These are phyloP conservation scores for Wilcoxina mikolae DNA, from an alignment of 495 filamentous ascomycete genomes.

Conservation along the genomic window DNA sequence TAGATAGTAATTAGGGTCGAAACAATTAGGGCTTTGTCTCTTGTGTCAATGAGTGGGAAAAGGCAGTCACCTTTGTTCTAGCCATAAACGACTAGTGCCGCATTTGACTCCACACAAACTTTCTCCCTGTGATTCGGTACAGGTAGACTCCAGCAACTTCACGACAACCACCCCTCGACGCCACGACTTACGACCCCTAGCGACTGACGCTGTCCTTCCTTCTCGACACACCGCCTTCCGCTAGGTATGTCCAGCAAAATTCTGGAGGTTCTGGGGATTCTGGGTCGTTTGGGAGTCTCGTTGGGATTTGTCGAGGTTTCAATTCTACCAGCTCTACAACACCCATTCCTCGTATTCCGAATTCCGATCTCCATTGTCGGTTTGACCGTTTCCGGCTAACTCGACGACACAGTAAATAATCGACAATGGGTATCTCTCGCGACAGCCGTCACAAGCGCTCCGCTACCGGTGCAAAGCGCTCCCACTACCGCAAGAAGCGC, in stretches of 20 bases:
- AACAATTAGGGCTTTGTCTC: no score
- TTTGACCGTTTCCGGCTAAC: no score
- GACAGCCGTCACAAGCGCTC: constrained; percentile 98
- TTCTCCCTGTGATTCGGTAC: not conserved
- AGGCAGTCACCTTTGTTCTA: not conserved
- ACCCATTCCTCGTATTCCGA: not conserved
- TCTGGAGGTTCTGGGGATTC: not conserved
- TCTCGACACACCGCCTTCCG: constrained; percentile 3
- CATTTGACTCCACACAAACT: not conserved
- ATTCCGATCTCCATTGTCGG: no score
- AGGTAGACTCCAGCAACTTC: not conserved
- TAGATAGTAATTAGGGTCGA: no score
- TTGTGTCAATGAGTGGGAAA: no score
- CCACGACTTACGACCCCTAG: constrained; percentile 7
- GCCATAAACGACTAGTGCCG: not conserved
- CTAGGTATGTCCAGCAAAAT: constrained; percentile 1
- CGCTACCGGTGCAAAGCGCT: constrained; percentile 90
- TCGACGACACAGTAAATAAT: not conserved
- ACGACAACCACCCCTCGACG: constrained; percentile 2
- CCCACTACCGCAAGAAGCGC: constrained; percentile 83
- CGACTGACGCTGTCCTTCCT: not conserved
- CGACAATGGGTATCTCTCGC: constrained; percentile 96
- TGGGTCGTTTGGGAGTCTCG: not conserved
- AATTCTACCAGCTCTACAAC: not conserved
- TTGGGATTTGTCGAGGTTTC: no score